Base-by-base conservation (phyloP, 768 basidiomycete genomes). In the Tephrocybe rancida region DNA sequence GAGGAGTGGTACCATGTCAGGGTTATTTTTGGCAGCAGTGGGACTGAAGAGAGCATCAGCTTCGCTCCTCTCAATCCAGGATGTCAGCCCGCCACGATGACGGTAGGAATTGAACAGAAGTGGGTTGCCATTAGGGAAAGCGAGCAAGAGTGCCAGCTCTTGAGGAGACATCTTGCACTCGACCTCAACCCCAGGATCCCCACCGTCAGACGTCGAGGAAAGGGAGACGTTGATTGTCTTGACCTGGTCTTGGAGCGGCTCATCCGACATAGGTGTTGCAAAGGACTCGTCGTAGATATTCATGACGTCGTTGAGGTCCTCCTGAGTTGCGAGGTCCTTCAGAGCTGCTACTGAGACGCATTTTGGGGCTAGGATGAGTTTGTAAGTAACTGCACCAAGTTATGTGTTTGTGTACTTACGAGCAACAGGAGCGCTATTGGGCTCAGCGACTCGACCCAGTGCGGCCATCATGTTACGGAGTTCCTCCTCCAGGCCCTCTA, bases 151-250 rank as follows among this genome's bases (percentile, higher is more conserved):
- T n/a, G 35, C 21, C 0, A 62, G 50, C 3, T n/a, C 16, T 1
- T 59, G 43, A 1, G 47, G 46, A 11, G 51, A 7, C 39, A 63
- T 46, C 0, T 13, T 45, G 0, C 47, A 41, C 42, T 71, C 68
- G 2, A 63, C 1, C 7, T 67, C 64, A 2, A 65, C 52, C 1
- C 70, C 68, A 27, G 53, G 53, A 38, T 68, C 64, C 2, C 42
- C 26, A 11, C 27, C 43, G 2, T 60, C 55, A 1, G 24, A 6
- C 5, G 18, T n/a, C 4, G 48, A 39, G 14, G 25, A 48, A 26
- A 58, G 51, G 1, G 24, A 2, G 41, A 46, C n/a, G 10, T 10
- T 7, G 13, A 51, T 6, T 2, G 57, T 9, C 2, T 29, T 14
- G 5, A 35, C 22, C n/a, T 49, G 38, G 0, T 57, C 48, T 10